Base-by-base conservation (phyloP, 192 early-diverging fungal genomes). In the Podila minutissima region DNA sequence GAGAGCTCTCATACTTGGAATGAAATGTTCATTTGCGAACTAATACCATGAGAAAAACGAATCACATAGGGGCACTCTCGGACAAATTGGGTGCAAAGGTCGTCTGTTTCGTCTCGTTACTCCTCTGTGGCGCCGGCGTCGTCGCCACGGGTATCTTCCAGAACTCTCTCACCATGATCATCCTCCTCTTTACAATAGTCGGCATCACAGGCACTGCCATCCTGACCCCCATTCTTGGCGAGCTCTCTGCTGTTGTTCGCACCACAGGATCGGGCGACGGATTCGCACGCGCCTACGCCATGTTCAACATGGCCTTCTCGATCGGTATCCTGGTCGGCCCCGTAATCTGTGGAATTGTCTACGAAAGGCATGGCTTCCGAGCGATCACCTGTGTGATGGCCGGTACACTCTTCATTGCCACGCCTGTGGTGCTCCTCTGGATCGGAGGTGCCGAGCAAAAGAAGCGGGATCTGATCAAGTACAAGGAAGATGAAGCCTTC, bases 281-380 rank as follows among this genome's bases (percentile, higher is more conserved):
- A 4, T 89, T 86, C 64, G 88, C 83, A 22, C 82, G 82, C 66
- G 89, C 91, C 5, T 94, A 93, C 67, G 92, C 92, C 11, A 76
- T 95, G 64, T 93, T 90, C 77, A 95, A 94, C 66, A 91, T 94
- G 77, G 89, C 92, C 4, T 95, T 91, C 53, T 90, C 91, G 35
- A 72, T 90, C 48, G 93, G 94, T 51, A 89, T 94, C 74, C 87
- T 95, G 26, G 65, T 93, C 32, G 90, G 92, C 5, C 94, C 94
- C 9, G 90, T 92, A 3, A 75, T 89, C 48, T 86, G 88, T 38
- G 89, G 92, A 22, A 69, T 88, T 17, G 74, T 92, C 10, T 85
- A 90, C 74, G 88, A 91, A 22, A 63, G 68, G 8, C 66, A 83
- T 31, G 88, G 87, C 1, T 92, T 92, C 58, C 19, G 59, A 2